phyloP scores from a whole-genome alignment of 352 stramenopile species.

The Achlya hypogyna region DNA sequence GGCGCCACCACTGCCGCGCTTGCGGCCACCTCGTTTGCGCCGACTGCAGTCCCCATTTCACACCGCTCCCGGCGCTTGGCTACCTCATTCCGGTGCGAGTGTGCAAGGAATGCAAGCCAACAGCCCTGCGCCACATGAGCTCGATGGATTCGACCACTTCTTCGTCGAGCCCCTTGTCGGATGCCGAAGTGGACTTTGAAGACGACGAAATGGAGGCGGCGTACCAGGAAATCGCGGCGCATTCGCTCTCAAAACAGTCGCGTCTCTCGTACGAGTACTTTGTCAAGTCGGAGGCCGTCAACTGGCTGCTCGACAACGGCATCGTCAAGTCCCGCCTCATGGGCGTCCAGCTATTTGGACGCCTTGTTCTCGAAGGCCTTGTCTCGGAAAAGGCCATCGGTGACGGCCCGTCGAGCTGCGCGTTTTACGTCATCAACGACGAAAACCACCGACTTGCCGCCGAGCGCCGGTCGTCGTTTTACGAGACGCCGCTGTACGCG shows the following conservation, averaged over 20 bases:
- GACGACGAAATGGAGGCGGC: conserved; percentile 50
- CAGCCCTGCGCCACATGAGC: background rate
- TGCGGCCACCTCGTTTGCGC: conserved; percentile 70
- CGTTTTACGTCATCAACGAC: conserved; percentile 67
- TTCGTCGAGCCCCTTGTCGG: conserved; percentile 40
- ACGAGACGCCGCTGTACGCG: conserved; percentile 52
- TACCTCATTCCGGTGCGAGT: conserved; percentile 64
- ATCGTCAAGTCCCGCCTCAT: conserved; percentile 49
- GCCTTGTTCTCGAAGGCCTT: conserved; percentile 58
- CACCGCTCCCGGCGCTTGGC: conserved; percentile 46
- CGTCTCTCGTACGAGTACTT: conserved; percentile 78
- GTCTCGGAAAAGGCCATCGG: conserved; percentile 52
- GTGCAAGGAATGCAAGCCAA: conserved; percentile 50
- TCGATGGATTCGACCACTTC: conserved; percentile 22
- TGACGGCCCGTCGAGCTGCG: conserved; percentile 33
- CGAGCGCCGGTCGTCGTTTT: conserved; percentile 52
- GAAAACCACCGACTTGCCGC: conserved; percentile 29
- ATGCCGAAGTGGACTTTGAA: conserved; percentile 44
- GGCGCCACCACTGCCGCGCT: conserved; percentile 66
- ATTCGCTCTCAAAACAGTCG: conserved; percentile 60
- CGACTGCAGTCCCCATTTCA: conserved; percentile 54
- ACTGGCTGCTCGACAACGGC: conserved; percentile 63
- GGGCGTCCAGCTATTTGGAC: conserved; percentile 45
- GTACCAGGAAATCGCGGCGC: conserved; percentile 53
- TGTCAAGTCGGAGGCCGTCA: conserved; percentile 74